Base-by-base conservation (phyloP, 2,329 filamentous ascomycete species). In the Cladosporium sp. region DNA sequence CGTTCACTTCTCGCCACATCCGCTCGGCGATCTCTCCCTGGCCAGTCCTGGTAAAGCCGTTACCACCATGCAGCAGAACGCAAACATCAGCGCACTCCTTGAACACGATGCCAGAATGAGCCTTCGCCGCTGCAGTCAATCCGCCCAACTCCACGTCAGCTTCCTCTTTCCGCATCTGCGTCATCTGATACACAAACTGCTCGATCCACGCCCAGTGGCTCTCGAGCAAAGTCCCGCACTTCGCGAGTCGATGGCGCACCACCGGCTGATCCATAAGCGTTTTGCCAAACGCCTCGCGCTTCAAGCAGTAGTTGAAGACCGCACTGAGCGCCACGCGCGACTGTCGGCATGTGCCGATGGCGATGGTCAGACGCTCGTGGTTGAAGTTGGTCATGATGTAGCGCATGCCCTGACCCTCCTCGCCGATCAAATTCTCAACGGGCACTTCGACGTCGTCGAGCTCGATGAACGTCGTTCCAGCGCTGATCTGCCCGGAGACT, bases 391-490 rank as follows among this genome's bases (percentile, higher is more conserved):
- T 70, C 71, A 73, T 73, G 47, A 72, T 86, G 73, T 91, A 90
- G 66, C 82, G 84, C 89, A 93, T 92, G 5, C 90, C 90, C 72
- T 85, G 80, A 12, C 89, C 90, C 75, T 92, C 90, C 24, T 82
- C 71, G 3, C 90, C 90, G 66, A 93, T 86, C 8, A 92, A 78
- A 74, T 92, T 92, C 72, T 86, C 85, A 0, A 87, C 84, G 0
- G 90, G 90, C 0, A 93, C 90, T 66, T 86, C 84, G 24, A 92
- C 90, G 63, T 92, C 89, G 72, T 92, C 90, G 1, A 93, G 82
- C 74, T 91, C 89, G 71, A 93, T 92, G 76, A 87, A 92, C 0
- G 90, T 91, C 1, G 90, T 92, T 2, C 90, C 90, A 0, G 86
- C 86, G 0, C 84, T 83, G 52, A 86, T 82, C 69, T 89, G 86